phyloP scores from a whole-genome alignment of 768 basidiomycete species.

The Suillus bovinus region DNA sequence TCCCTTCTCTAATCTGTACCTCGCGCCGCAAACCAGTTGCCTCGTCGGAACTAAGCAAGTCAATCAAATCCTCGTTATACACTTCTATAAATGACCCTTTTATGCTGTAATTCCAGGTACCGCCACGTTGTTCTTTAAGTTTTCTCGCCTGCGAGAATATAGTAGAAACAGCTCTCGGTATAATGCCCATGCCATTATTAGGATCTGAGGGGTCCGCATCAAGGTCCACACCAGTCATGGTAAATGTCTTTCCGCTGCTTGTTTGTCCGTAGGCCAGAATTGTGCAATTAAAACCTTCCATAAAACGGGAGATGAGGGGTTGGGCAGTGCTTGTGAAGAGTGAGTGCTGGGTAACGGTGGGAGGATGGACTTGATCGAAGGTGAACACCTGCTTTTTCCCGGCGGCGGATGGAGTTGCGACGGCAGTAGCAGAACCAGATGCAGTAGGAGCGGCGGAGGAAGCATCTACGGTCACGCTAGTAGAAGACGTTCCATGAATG shows the following conservation, averaged over 20 bases:
- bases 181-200: conserved; percentile 88
- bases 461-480: conserved; percentile 82
- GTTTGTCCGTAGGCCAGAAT: conserved; percentile 36
- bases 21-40: conserved; percentile 67
- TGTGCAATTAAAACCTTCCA: conserved; percentile 97
- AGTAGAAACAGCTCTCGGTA: conserved; percentile 88
- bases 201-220: conserved; percentile 84
- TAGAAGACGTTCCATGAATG: conserved; percentile 73
- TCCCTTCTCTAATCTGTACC: conserved; percentile 96
- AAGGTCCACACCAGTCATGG: conserved; percentile 95
- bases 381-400: conserved; percentile 84
- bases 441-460: conserved; percentile 51
- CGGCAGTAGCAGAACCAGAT: conserved; percentile 50
- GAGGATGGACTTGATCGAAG: conserved; percentile 93
- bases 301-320: conserved; percentile 82
- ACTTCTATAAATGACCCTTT: conserved; percentile 97
- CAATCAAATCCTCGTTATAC: conserved; percentile 98
- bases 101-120: conserved; percentile 74
- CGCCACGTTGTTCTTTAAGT: conserved; percentile 72
- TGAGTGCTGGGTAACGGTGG: conserved; percentile 80
- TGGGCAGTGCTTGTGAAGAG: conserved; percentile 85
- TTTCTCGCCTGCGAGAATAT: conserved; percentile 82
- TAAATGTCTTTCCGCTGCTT: conserved; percentile 53
- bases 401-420: conserved; percentile 46
- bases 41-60: conserved; percentile 82